These are phyloP conservation scores for cucumber (Cucumis sativus) DNA, from an alignment of 306 rosid species.

Conservation along the genomic window Cucumber_9930_V3 NC_026656.2:13079001-13079500, in stretches of 20 bases:
- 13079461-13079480: no score
- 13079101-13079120: background rate
- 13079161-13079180: no score
- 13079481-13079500: no score
- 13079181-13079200: no score
- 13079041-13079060: slow-evolving; percentile 60
- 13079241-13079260: no score
- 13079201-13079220: no score
- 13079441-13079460: no score
- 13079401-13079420: background rate
- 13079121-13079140: background rate
- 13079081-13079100: slow-evolving; percentile 6
- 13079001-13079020: slow-evolving; percentile 74
- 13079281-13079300: no score
- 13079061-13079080: background rate
- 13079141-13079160: no score
- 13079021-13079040: slow-evolving; percentile 49
- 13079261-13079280: no score
- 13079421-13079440: no score
- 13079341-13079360: background rate
- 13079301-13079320: background rate
- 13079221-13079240: no score
- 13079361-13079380: background rate
- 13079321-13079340: background rate
- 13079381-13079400: background rate